Evolutionary conservation across 805 yeast genomes (phyloP), one percentile per base, ranked within the genome.

Genomic region (Myxozyma nipponensis): DNA sequence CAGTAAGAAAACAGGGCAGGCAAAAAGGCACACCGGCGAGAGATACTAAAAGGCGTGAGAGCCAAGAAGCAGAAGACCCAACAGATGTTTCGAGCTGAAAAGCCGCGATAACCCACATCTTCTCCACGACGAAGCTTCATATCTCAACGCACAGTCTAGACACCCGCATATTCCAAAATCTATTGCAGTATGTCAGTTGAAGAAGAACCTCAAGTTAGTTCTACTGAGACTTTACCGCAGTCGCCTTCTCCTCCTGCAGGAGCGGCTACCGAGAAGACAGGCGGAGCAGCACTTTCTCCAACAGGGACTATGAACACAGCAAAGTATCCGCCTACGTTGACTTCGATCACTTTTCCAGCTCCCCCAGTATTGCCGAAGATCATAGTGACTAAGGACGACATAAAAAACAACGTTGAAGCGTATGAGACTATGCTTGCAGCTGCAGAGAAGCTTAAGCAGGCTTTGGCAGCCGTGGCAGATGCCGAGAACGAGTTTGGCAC

Each of bases 401-500:
- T 84, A 44, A 67, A 70, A 5, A 68, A 71, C 28, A 78, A 82
- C 1, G 65, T 77, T 9, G 69, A 66, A 9, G 71, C 77, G 1
- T 81, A 79, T 59, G 65, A 69, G n/a, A 72, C 72, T 6, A 69
- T 82, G 34, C 57, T 79, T 17, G 62, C 59, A 2, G 75, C 80
- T 43, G 77, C 83, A 9, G 67, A 65, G 22, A 62, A 68, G 47
- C 75, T 82, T 65, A 61, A 77, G 42, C 59, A 68, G 28, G 74
- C 85, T 26, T 63, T 84, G 59, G 46, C 66, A 37, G 59, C 63
- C 41, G 71, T 80, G 56, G 69, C 88, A 1, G 66, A 67, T 15
- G 83, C 87, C 0, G 83, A 93, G 5, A 81, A 82, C 22, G 82
- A 79, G 44, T 78, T 88, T 62, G 95, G 93, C 1, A 67, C 72